phyloP scores from a whole-genome alignment of 352 stramenopile species.

The Globisporangium sylvaticum region DNA sequence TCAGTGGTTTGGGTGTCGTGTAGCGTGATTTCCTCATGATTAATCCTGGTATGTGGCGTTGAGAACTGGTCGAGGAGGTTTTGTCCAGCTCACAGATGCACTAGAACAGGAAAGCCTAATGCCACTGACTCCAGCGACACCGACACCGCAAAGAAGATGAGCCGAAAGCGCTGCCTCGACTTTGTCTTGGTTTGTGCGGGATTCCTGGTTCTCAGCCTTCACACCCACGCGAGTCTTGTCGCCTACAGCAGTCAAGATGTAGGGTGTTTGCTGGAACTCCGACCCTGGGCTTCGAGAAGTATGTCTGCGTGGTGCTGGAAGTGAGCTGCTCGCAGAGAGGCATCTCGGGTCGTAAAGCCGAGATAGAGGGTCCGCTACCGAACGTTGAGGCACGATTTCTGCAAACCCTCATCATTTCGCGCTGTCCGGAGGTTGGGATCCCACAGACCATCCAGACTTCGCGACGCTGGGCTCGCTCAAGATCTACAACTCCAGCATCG shows the following conservation, averaged over 20 bases:
- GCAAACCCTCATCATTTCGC: conserved; percentile 1
- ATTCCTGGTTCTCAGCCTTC: conserved; percentile 2
- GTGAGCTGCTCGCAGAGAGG: conserved; percentile 7
- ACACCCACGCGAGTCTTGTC: neutral
- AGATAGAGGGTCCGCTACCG: neutral
- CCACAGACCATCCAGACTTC: conserved; percentile 3
- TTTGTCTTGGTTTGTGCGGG: neutral
- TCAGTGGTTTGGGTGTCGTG: neutral
- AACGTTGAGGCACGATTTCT: conserved; percentile 1
- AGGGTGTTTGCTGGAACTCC: conserved; percentile 4
- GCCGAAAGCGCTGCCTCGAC: neutral
- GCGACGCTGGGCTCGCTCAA: conserved; percentile 5
- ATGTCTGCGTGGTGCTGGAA: conserved; percentile 10
- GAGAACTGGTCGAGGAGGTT: neutral
- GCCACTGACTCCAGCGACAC: neutral
- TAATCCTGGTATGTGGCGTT: neutral
- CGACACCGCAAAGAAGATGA: neutral
- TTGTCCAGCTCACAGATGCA: neutral
- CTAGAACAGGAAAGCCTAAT: no score
- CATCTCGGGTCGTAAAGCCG: neutral
- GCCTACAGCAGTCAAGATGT: neutral
- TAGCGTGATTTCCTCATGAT: neutral
- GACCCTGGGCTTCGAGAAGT: conserved; percentile 3
- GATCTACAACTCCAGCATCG: conserved; percentile 10
- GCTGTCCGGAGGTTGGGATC: conserved; percentile 4